Base-by-base conservation (phyloP, 2,329 filamentous ascomycete species). In the Penicillium sp. region DNA sequence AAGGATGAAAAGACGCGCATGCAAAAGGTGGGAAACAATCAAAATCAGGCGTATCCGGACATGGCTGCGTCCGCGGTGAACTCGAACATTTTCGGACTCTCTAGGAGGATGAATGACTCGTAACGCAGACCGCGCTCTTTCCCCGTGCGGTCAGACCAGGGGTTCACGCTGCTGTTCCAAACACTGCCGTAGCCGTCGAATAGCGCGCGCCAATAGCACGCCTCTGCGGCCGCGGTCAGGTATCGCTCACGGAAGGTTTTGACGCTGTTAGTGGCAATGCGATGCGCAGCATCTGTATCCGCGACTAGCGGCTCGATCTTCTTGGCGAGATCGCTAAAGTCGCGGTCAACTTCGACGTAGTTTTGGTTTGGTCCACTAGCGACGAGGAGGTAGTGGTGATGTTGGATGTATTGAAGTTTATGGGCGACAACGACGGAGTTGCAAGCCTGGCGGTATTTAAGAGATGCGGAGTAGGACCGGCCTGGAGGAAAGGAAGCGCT, bases 321-420 rank as follows among this genome's bases (percentile, higher is more conserved):
- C 8, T 72, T 66, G 2, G 72, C 64, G 62, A 86, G 79, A 65
- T 89, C 86, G 65, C 84, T 84, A 72, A 87, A 89, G 70, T 84
- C 80, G 15, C 78, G 73, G 57, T 80, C 73, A 4, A 84, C 81
- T 60, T 80, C 75, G 35, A 84, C 76, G 49, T 76, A 82, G 67
- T 84, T 84, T 66, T 83, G 81, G 10, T 80, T 66, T 3, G 80
- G 77, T 0, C 82, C 82, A 12, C 70, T 70, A 15, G 78, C 64
- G 8, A 76, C 70, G 24, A 84, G 69, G 1, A 84, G 76, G 37
- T 80, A 80, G 54, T 81, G 77, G 60, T 83, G 79, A 58, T 83
- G 81, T 55, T 83, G 79, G 51, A 81, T 76, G 71, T 78, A 84
- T 44, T 81, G 76, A 24, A 83, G 74, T 45, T 80, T 75, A 62